These are phyloP conservation scores for Flaveria bidentis DNA, from an alignment of 129 eudicot genomes.

Conservation along the genomic window DNA sequence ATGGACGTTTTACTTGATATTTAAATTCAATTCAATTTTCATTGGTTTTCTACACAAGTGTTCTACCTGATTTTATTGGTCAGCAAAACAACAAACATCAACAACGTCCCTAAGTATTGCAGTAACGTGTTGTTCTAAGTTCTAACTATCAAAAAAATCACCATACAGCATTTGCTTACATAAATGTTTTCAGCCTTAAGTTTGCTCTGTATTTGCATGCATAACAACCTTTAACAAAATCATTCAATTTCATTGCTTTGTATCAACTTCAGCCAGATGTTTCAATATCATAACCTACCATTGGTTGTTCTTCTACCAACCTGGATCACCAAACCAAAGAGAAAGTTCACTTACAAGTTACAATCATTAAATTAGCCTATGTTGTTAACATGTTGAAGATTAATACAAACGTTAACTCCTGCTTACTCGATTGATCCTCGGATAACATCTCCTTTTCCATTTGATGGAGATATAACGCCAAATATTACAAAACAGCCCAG, in stretches of 20 bases:
- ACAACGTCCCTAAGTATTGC: too few relatives aligned
- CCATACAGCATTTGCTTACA: background rate
- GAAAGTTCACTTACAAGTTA: slow-evolving; percentile 29
- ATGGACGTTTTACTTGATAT: too few relatives aligned
- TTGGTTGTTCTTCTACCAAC: slow-evolving; percentile 41
- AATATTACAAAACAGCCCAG: slow-evolving; percentile 79
- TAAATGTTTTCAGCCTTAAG: background rate
- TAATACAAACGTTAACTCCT: background rate
- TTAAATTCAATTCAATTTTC: too few relatives aligned
- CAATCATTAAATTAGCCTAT: background rate
- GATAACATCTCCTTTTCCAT: slow-evolving; percentile 55
- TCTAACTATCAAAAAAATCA: background rate
- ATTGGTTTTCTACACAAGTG: too few relatives aligned
- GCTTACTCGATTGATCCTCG: slow-evolving; percentile 48
- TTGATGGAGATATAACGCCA: slow-evolving; percentile 60
- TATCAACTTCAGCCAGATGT: slow-evolving; percentile 3
- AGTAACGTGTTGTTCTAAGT: too few relatives aligned
- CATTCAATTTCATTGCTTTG: slow-evolving; percentile 14
- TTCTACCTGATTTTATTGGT: too few relatives aligned
- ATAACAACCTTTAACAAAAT: background rate
- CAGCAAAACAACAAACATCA: too few relatives aligned
- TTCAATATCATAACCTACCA: slow-evolving; percentile 29
- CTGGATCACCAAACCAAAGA: slow-evolving; percentile 33
- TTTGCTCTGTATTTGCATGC: slow-evolving; percentile 15
- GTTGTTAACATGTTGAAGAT: background rate